Evolutionary conservation across 257 asterid species (phyloP).

Genomic region (Penstemon barbatus): DNA sequence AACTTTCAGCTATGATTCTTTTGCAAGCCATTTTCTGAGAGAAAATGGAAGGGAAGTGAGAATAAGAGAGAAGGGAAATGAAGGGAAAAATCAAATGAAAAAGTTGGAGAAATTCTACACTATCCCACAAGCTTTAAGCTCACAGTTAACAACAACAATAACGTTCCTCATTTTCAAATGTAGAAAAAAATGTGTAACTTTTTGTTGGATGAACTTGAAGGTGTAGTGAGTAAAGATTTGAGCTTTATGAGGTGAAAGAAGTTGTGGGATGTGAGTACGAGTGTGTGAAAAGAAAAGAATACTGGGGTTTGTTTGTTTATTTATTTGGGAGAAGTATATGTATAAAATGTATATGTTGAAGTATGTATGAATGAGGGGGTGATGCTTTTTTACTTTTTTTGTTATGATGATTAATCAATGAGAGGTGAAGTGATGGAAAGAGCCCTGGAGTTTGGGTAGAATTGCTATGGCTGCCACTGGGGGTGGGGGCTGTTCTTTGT

Average conservation of each 20-base stretch:
- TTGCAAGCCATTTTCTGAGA: constrained; percentile 52
- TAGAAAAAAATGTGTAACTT: constrained; percentile 1
- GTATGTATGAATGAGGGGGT: background rate
- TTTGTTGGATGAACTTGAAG: background rate
- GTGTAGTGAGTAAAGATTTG: constrained; percentile 37
- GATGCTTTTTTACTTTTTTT: constrained; percentile 39
- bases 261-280: constrained; percentile 23
- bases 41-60: background rate
- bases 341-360: constrained; percentile 30
- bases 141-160: constrained; percentile 50
- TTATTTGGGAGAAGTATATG: constrained; percentile 21
- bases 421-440: constrained; percentile 30
- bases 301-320: background rate
- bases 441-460: constrained; percentile 33
- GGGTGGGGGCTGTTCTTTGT: constrained; percentile 8
- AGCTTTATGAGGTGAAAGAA: constrained; percentile 35
- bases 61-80: constrained; percentile 15
- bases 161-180: constrained; percentile 51
- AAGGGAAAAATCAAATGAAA: constrained; percentile 22
- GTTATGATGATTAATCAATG: constrained; percentile 50
- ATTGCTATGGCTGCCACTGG: constrained; percentile 53
- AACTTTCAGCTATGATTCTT: constrained; percentile 43
- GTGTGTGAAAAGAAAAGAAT: constrained; percentile 6
- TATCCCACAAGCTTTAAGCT: constrained; percentile 72
- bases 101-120: constrained; percentile 48